These are phyloP conservation scores for Colletotrichum destructivum DNA, from an alignment of 2,329 filamentous ascomycete genomes.

Conservation along the genomic window DNA sequence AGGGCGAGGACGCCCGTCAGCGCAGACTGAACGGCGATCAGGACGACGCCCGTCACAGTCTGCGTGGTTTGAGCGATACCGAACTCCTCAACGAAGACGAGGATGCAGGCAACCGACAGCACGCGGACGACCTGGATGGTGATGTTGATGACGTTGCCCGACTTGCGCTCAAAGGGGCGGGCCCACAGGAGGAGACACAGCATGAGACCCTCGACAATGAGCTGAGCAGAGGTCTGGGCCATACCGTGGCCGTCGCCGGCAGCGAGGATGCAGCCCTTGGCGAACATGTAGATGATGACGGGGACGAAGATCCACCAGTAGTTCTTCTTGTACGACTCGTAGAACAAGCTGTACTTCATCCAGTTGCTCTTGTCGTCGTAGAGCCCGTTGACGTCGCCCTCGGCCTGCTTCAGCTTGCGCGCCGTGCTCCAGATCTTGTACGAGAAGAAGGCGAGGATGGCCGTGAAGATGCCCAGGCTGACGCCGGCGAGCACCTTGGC, in stretches of 20 bases:
- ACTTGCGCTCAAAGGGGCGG: slow-evolving; percentile 88
- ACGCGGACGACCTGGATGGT: slow-evolving; percentile 91
- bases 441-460: slow-evolving; percentile 84
- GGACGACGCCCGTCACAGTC: slow-evolving; percentile 91
- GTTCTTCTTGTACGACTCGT: slow-evolving; percentile 92
- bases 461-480: slow-evolving; percentile 86
- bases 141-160: slow-evolving; percentile 94
- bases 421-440: slow-evolving; percentile 87
- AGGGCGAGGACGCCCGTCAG: slow-evolving; percentile 88
- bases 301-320: slow-evolving; percentile 99
- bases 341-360: slow-evolving; percentile 97
- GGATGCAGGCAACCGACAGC: slow-evolving; percentile 87
- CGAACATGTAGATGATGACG: slow-evolving; percentile 89
- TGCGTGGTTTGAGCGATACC: slow-evolving; percentile 92
- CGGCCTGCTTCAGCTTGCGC: slow-evolving; percentile 78
- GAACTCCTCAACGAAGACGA: slow-evolving; percentile 95
- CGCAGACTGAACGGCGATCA: slow-evolving; percentile 91
- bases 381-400: slow-evolving; percentile 81
- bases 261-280: slow-evolving; percentile 88
- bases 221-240: slow-evolving; percentile 82
- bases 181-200: slow-evolving; percentile 85
- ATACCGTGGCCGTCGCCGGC: slow-evolving; percentile 89
- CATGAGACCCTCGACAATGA: slow-evolving; percentile 86
- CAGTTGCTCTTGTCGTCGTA: slow-evolving; percentile 92
- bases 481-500: slow-evolving; percentile 87